Conservation (phyloP, 148 eudicot species). For the Fagopyrum tataricum region DNA sequence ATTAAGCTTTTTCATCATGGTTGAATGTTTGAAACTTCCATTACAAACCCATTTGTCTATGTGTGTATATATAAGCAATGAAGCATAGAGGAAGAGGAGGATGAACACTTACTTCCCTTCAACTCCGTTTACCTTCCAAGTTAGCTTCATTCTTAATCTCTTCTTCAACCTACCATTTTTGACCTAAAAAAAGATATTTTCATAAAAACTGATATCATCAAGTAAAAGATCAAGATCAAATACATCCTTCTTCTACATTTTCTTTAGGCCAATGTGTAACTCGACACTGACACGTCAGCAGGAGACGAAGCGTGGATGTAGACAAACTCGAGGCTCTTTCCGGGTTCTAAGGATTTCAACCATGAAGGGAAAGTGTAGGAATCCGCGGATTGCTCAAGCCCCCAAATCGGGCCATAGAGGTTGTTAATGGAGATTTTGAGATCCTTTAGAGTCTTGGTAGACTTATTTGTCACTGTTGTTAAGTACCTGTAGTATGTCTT, state of each 20-base stretch:
- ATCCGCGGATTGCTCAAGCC: slow-evolving; percentile 52
- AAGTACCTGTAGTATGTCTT: slow-evolving; percentile 84
- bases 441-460: slow-evolving; percentile 50
- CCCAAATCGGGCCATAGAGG: slow-evolving; percentile 89
- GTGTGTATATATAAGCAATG: slow-evolving; percentile 33
- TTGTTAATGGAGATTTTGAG: slow-evolving; percentile 52
- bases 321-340: slow-evolving; percentile 77
- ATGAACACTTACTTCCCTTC: slow-evolving; percentile 95
- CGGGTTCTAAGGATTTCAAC: slow-evolving; percentile 56
- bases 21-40: background rate
- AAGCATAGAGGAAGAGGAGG: slow-evolving; percentile 71
- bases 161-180: background rate
- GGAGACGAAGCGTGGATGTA: slow-evolving; percentile 68
- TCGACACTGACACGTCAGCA: slow-evolving; percentile 56
- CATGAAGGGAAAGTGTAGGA: slow-evolving; percentile 67
- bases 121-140: slow-evolving; percentile 65
- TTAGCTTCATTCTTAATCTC: slow-evolving; percentile 44
- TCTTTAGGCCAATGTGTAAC: slow-evolving; percentile 49
- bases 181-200: slow-evolving; percentile 20
- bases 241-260: background rate
- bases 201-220: slow-evolving; percentile 19
- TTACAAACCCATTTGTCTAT: background rate
- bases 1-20: background rate
- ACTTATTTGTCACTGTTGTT: slow-evolving; percentile 64
- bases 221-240: background rate